These are phyloP conservation scores for Candida boleticola DNA, from an alignment of 805 yeast species.

Conservation along the genomic window DNA sequence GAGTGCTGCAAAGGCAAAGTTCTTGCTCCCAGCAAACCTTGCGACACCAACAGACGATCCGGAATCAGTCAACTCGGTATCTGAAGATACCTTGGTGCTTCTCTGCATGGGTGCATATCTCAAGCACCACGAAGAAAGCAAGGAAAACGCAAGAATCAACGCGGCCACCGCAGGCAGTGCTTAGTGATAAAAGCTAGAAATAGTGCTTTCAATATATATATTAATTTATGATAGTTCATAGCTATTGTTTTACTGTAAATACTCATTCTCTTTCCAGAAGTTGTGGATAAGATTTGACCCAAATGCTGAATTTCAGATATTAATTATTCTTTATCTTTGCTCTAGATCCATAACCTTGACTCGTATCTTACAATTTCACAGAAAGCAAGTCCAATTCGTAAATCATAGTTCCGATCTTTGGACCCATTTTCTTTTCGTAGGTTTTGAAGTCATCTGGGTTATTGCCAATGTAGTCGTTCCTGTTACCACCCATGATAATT, in stretches of 20 bases:
- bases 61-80: not conserved
- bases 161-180: no score
- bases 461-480: conserved; percentile 59
- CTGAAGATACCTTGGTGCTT: not conserved
- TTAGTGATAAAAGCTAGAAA: no score
- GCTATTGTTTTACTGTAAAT: no score
- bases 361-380: no score
- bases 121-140: not conserved
- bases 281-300: no score
- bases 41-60: not conserved
- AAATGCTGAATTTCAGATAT: no score
- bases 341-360: no score
- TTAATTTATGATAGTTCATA: no score
- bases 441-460: conserved; percentile 50
- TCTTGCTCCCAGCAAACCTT: not conserved
- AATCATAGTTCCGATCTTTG: conserved; percentile 51
- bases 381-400: conserved; percentile 59
- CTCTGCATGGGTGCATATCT: not conserved
- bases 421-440: conserved; percentile 49
- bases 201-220: no score
- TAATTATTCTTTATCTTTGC: no score
- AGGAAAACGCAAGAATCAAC: not conserved
- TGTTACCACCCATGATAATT: conserved; percentile 90
- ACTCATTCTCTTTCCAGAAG: no score
- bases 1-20: not conserved